These are phyloP conservation scores for Xylaria sp. DNA, from an alignment of 2,329 filamentous ascomycete species.

Conservation along the genomic window DNA sequence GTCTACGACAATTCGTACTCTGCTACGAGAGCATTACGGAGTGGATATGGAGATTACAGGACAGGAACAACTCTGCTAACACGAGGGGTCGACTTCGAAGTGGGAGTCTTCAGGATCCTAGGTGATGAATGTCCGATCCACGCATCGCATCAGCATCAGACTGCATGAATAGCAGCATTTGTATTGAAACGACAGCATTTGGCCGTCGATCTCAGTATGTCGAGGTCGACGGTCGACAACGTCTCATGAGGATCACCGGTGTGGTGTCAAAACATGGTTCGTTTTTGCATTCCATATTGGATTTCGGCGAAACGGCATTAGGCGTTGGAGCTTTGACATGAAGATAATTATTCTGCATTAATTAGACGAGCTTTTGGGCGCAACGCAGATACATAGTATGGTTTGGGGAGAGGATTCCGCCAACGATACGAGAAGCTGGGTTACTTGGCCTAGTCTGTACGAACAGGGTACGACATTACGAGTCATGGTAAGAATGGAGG, in stretches of 20 bases:
- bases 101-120: conserved; percentile 46
- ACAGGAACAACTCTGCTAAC: conserved; percentile 42
- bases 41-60: conserved; percentile 72
- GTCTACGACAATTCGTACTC: conserved; percentile 88
- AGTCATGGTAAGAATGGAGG: not conserved
- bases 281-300: conserved; percentile 24
- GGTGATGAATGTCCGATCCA: conserved; percentile 31
- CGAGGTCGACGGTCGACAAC: not conserved
- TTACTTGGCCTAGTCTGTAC: conserved; percentile 17
- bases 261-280: conserved; percentile 16
- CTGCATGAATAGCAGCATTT: conserved; percentile 19
- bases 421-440: not conserved
- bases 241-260: not conserved
- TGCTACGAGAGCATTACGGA: conserved; percentile 96
- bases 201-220: not conserved
- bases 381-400: conserved; percentile 6
- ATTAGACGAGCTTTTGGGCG: conserved; percentile 13
- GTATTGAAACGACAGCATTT: conserved; percentile 15
- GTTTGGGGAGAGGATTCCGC: not conserved
- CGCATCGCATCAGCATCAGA: conserved; percentile 12
- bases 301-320: conserved; percentile 22
- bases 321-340: conserved; percentile 21
- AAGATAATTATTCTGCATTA: conserved; percentile 12
- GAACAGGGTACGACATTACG: conserved; percentile 13
- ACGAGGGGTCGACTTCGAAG: conserved; percentile 47